A percentile compares a stretch with the other conserved stretches of the same genome.
phyloP scores from a whole-genome alignment of 2,329 filamentous ascomycete species.

The Fusarium clavum region DNA sequence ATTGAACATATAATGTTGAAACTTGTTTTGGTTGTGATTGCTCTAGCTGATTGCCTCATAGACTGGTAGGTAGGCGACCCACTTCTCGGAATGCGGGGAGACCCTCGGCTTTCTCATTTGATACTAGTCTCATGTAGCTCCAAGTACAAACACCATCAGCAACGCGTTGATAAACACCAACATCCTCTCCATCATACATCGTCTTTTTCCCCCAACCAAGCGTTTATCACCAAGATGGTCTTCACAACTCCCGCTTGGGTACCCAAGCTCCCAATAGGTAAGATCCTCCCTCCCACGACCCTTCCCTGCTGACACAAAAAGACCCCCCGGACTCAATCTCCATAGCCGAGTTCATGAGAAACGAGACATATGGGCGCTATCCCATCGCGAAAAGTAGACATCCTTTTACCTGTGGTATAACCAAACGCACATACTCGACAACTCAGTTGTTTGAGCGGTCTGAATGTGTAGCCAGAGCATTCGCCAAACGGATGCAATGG shows the following conservation, averaged over 20 bases:
- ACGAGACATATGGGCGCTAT: constrained; percentile 52
- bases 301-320: neutral
- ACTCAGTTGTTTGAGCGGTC: constrained; percentile 73
- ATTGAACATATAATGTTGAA: neutral
- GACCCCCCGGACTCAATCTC: constrained; percentile 18
- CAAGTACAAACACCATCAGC: neutral
- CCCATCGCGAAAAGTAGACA: constrained; percentile 71
- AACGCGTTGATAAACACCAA: neutral
- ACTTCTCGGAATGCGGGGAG: neutral
- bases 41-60: neutral
- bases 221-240: neutral
- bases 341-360: constrained; percentile 23
- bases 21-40: too few species aligned
- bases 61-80: neutral
- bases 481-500: constrained; percentile 73
- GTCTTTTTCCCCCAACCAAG: accelerated
- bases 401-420: constrained; percentile 83
- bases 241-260: constrained; percentile 14
- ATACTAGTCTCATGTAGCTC: neutral
- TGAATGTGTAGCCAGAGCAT: constrained; percentile 73
- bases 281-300: neutral
- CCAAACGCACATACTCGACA: constrained; percentile 73
- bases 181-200: neutral
- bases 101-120: neutral
- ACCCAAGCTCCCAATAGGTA: constrained; percentile 5